These are phyloP conservation scores for Elaphomyces granulatus DNA, from an alignment of 495 filamentous ascomycete species.

Conservation along the genomic window DNA sequence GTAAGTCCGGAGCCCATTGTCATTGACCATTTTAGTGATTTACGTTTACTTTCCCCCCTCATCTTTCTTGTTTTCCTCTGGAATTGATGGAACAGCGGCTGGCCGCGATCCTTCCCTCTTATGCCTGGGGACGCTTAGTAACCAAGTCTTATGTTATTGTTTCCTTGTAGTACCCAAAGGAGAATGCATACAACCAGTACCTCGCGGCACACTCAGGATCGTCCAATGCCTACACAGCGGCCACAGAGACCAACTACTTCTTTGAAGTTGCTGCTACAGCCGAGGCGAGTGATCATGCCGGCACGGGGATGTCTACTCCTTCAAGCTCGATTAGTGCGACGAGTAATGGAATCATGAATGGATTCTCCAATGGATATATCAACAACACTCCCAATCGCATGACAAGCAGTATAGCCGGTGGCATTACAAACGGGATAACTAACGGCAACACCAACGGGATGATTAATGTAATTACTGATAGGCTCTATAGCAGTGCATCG, in stretches of 20 bases:
- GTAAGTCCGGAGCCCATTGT: too few species aligned
- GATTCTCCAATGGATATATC: conserved; percentile 4
- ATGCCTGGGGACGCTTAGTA: not conserved
- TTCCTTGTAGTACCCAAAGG: conserved; percentile 57
- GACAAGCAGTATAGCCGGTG: conserved; percentile 4
- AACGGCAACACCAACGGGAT: conserved; percentile 20
- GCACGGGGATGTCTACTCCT: conserved; percentile 19
- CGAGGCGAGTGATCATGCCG: conserved; percentile 30
- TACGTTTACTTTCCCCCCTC: too few species aligned
- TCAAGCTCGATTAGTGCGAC: conserved; percentile 11
- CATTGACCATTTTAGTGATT: too few species aligned
- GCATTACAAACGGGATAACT: conserved; percentile 24
- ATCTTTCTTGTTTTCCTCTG: conserved; percentile 1
- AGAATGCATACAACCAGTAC: conserved; percentile 94
- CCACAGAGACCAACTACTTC: conserved; percentile 94
- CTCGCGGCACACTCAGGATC: conserved; percentile 75
- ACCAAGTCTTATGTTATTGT: conserved; percentile 5
- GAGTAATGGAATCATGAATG: conserved; percentile 14
- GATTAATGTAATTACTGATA: conserved; percentile 21
- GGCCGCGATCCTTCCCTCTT: not conserved
- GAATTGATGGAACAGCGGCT: not conserved
- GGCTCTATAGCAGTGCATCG: conserved; percentile 5
- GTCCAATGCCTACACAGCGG: conserved; percentile 89
- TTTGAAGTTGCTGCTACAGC: conserved; percentile 78
- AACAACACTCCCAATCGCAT: conserved; percentile 32